Conservation (phyloP, 2,329 filamentous ascomycete species). For the Cytospora paraplurivora region DNA sequence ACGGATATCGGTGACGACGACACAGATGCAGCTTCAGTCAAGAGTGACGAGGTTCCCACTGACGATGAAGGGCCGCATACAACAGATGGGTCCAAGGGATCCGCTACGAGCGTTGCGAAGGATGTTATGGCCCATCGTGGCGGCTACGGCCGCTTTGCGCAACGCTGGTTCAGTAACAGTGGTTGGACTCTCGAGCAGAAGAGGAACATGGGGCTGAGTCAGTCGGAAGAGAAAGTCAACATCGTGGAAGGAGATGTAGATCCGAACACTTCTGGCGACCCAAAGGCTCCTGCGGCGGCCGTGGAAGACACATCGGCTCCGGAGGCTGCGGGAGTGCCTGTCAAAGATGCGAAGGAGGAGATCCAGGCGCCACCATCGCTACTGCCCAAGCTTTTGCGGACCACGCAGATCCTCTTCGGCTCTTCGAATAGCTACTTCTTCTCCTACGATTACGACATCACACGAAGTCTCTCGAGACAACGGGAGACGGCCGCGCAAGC, state of each 20-base stretch:
- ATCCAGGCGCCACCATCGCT: constrained; percentile 43
- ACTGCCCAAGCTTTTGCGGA: constrained; percentile 81
- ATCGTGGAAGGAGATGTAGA: constrained; percentile 44
- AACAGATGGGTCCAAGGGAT: constrained; percentile 13
- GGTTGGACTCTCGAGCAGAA: constrained; percentile 77
- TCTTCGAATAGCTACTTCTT: constrained; percentile 88
- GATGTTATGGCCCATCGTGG: constrained; percentile 85
- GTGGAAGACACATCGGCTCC: constrained; percentile 18
- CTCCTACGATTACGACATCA: constrained; percentile 92
- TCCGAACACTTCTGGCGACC: constrained; percentile 5
- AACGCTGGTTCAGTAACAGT: constrained; percentile 86
- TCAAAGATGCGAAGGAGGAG: constrained; percentile 27
- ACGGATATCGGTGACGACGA: constrained; percentile 53
- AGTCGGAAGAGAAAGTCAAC: constrained; percentile 37
- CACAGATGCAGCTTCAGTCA: constrained; percentile 38
- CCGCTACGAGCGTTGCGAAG: constrained; percentile 71
- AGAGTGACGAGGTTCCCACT: constrained; percentile 44
- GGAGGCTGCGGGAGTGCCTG: constrained; percentile 28
- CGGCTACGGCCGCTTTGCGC: constrained; percentile 84
- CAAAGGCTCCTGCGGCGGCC: constrained; percentile 18
- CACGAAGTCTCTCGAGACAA: constrained; percentile 58
- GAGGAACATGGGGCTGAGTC: constrained; percentile 68
- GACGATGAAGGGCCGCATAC: constrained; percentile 40
- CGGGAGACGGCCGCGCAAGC: constrained; percentile 59
- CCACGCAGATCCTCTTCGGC: constrained; percentile 81